Evolutionary conservation across 208 protist genomes (phyloP).

Genomic region (Herpetomonas muscarum): DNA sequence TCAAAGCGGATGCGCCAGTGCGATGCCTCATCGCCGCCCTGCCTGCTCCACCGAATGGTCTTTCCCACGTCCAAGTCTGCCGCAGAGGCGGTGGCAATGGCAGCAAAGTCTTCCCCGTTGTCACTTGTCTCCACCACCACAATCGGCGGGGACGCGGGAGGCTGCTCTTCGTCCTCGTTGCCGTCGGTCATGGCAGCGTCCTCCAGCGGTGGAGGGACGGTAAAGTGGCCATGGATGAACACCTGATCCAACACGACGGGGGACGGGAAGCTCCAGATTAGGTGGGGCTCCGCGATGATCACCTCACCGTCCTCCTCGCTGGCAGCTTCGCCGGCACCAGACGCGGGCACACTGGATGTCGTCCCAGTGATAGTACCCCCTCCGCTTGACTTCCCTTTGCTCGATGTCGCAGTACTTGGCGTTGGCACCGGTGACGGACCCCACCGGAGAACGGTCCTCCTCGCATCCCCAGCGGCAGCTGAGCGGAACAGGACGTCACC

Average conservation of each 20-base stretch:
- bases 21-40: slow-evolving; percentile 13
- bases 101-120: slow-evolving; percentile 69
- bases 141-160: neutral
- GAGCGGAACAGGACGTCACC: slow-evolving; percentile 13
- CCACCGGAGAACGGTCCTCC: slow-evolving; percentile 1
- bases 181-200: slow-evolving; percentile 4
- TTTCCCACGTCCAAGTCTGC: slow-evolving; percentile 12
- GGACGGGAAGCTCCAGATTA: slow-evolving; percentile 6
- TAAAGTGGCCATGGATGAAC: neutral
- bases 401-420: neutral
- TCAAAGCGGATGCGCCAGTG: slow-evolving; percentile 32
- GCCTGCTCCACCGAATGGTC: slow-evolving; percentile 31
- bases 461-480: neutral
- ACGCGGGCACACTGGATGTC: neutral
- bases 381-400: no score
- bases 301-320: neutral
- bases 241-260: slow-evolving; percentile 4
- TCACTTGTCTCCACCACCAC: slow-evolving; percentile 72
- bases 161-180: slow-evolving; percentile 1
- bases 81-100: slow-evolving; percentile 16
- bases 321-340: neutral
- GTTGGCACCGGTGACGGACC: neutral
- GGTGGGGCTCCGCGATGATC: neutral
- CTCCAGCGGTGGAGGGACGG: neutral
- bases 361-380: no score